These are phyloP conservation scores for Xylaria arbuscula DNA, from an alignment of 2,329 filamentous ascomycete genomes.

Conservation along the genomic window DNA sequence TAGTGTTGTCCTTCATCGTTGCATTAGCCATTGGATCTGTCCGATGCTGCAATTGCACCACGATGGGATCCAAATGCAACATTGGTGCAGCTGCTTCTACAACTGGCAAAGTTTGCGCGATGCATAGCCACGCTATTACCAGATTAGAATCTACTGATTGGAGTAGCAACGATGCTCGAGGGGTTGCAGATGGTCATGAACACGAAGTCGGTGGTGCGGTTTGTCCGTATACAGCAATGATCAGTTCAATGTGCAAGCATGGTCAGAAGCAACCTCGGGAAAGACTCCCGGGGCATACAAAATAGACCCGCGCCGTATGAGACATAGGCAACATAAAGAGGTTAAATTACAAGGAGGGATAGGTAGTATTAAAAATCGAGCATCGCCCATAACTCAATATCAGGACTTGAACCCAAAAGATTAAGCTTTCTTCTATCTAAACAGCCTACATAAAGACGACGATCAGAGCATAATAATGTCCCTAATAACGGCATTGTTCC, in stretches of 20 bases:
- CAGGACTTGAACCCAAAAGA: neutral
- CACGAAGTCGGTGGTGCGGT: slow-evolving; percentile 12
- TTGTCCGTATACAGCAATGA: slow-evolving; percentile 18
- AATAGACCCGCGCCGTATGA: slow-evolving; percentile 1
- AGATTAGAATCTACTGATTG: slow-evolving; percentile 1
- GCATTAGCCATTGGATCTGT: neutral
- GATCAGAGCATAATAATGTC: slow-evolving; percentile 4
- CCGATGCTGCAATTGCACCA: neutral
- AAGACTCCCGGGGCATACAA: slow-evolving; percentile 12
- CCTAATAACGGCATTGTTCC: slow-evolving; percentile 18
- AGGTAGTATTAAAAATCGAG: neutral
- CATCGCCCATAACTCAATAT: neutral
- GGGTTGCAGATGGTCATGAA: slow-evolving; percentile 12
- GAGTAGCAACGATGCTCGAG: neutral
- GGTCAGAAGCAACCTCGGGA: slow-evolving; percentile 11
- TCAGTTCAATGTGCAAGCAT: slow-evolving; percentile 9
- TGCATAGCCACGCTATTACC: neutral
- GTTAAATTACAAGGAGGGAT: neutral
- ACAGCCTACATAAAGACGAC: neutral
- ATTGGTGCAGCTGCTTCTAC: neutral
- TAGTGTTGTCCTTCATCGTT: neutral
- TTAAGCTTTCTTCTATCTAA: neutral
- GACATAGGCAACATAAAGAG: neutral
- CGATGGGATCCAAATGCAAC: neutral
- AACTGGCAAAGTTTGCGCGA: neutral